Evolutionary conservation across 2,329 filamentous ascomycete genomes (phyloP).

Genomic region (Fusarium pseudocircinatum): DNA sequence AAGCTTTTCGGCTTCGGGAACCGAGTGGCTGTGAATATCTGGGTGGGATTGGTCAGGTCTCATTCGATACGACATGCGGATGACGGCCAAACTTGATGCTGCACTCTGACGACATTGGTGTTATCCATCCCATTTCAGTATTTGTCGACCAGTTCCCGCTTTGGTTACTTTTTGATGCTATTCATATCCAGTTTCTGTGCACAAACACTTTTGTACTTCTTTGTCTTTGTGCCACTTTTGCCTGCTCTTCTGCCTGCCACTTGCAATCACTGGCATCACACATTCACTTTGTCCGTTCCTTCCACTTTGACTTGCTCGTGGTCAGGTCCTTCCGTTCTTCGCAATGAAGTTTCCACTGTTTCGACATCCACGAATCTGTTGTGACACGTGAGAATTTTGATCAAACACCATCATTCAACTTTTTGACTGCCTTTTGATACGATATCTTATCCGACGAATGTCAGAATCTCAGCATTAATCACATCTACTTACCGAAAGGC

Average conservation of each 20-base stretch:
- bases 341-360: slow-evolving; percentile 37
- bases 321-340: slow-evolving; percentile 7
- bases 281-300: background rate
- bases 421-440: slow-evolving; percentile 16
- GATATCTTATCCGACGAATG: slow-evolving; percentile 20
- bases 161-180: slow-evolving; percentile 1
- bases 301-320: background rate
- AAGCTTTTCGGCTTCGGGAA: slow-evolving; percentile 27
- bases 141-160: slow-evolving; percentile 10
- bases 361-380: slow-evolving; percentile 14
- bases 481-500: background rate
- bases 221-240: background rate
- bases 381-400: slow-evolving; percentile 36
- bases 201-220: background rate
- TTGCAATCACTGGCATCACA: slow-evolving; percentile 20
- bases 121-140: slow-evolving; percentile 6
- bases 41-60: slow-evolving; percentile 32
- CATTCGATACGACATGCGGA: slow-evolving; percentile 11
- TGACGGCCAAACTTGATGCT: slow-evolving; percentile 23
- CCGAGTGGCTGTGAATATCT: slow-evolving; percentile 17
- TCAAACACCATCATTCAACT: slow-evolving; percentile 3
- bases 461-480: slow-evolving; percentile 17
- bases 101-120: slow-evolving; percentile 32
- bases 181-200: slow-evolving; percentile 1
- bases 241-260: slow-evolving; percentile 7